These are phyloP conservation scores for Pseudomonodictys pantanalensis DNA, from an alignment of 495 filamentous ascomycete species.

Conservation along the genomic window DNA sequence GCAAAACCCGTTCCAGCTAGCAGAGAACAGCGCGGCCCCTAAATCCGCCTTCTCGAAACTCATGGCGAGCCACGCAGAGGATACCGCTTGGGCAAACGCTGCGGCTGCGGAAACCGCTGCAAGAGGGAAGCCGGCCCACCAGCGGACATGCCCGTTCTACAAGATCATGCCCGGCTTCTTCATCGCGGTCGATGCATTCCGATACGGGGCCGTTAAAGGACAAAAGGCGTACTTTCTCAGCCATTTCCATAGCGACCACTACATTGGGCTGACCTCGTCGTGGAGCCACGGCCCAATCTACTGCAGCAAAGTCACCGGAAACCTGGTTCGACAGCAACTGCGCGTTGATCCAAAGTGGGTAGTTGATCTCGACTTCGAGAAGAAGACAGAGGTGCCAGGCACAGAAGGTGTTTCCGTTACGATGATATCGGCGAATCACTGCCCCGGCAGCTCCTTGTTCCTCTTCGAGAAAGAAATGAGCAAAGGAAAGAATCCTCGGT, in stretches of 20 bases:
- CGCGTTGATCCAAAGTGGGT: conserved; percentile 83
- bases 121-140: conserved; percentile 83
- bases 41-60: conserved; percentile 83
- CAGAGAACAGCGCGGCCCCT: conserved; percentile 35
- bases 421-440: conserved; percentile 97
- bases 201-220: conserved; percentile 88
- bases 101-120: conserved; percentile 74
- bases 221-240: conserved; percentile 95
- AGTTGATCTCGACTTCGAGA: conserved; percentile 81
- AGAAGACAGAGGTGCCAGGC: conserved; percentile 70
- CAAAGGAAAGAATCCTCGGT: conserved; percentile 54
- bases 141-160: conserved; percentile 94
- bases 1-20: conserved; percentile 65
- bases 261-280: conserved; percentile 79
- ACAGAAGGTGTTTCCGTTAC: conserved; percentile 81
- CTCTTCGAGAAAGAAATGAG: conserved; percentile 79
- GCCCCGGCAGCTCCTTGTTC: conserved; percentile 90
- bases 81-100: conserved; percentile 83
- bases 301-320: conserved; percentile 87
- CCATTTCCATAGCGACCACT: conserved; percentile 98
- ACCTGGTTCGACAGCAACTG: conserved; percentile 82
- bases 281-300: conserved; percentile 97
- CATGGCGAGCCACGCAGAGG: conserved; percentile 87
- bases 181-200: conserved; percentile 94
- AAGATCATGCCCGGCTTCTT: conserved; percentile 91